A percentile compares a stretch with the other conserved stretches of the same genome.
Evolutionary conservation across 2,329 filamentous ascomycete genomes (phyloP).

Genomic region (Nemania serpens): DNA sequence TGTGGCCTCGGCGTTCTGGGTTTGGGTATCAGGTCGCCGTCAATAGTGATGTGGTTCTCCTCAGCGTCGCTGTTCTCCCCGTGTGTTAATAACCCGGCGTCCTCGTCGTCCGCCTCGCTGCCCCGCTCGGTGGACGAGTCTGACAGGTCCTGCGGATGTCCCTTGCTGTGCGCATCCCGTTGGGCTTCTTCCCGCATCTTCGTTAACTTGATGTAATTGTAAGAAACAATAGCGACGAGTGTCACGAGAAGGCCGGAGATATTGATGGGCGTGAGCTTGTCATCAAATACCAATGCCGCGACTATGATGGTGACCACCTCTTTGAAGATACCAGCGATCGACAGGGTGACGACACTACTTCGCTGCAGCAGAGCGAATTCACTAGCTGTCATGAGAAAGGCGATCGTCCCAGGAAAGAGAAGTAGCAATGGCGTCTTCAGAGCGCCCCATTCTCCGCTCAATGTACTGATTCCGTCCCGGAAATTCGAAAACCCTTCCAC

Average conservation of each 20-base stretch:
- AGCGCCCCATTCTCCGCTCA: slow-evolving; percentile 71
- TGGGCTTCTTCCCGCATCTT: slow-evolving; percentile 84
- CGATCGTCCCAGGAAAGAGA: slow-evolving; percentile 86
- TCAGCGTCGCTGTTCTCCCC: slow-evolving; percentile 45
- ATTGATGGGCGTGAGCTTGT: slow-evolving; percentile 86
- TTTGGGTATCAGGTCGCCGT: slow-evolving; percentile 48
- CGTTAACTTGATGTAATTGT: slow-evolving; percentile 93
- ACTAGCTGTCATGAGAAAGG: slow-evolving; percentile 94
- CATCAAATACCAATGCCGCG: slow-evolving; percentile 85
- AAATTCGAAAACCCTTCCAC: slow-evolving; percentile 80
- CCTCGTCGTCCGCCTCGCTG: slow-evolving; percentile 51
- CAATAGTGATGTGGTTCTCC: slow-evolving; percentile 45
- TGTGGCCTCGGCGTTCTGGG: slow-evolving; percentile 35
- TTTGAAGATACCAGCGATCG: slow-evolving; percentile 98
- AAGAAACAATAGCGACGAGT: slow-evolving; percentile 81
- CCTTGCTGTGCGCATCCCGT: slow-evolving; percentile 52
- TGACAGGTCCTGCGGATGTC: slow-evolving; percentile 38
- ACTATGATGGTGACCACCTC: slow-evolving; percentile 95
- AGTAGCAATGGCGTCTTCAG: slow-evolving; percentile 72
- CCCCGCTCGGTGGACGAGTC: slow-evolving; percentile 45
- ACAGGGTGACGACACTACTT: slow-evolving; percentile 93
- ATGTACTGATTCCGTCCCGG: slow-evolving; percentile 63
- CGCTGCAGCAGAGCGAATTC: slow-evolving; percentile 95
- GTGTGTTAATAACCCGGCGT: slow-evolving; percentile 50
- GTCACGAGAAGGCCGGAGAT: slow-evolving; percentile 86